Evolutionary conservation across 2,329 filamentous ascomycete genomes (phyloP).

Genomic region (Neonectria magnoliae): DNA sequence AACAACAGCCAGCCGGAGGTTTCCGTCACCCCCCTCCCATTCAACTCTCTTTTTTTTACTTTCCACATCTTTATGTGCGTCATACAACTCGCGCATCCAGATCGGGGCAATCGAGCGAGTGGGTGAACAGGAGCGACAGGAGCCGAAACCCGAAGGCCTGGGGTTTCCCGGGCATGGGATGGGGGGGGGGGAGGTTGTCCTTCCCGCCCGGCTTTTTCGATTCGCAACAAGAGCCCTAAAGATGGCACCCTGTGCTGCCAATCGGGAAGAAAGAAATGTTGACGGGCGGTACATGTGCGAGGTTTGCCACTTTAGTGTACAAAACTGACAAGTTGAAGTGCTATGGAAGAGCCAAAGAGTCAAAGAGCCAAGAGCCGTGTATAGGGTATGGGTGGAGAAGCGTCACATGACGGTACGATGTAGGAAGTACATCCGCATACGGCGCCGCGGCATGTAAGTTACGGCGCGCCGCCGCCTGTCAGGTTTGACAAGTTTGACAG

Average conservation of each 20-base stretch:
- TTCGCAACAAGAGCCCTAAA: conserved; percentile 1
- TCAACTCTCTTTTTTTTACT: background rate
- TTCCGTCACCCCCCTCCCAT: conserved; percentile 6
- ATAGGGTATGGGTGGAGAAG: background rate
- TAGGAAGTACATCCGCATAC: background rate
- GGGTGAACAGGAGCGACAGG: background rate
- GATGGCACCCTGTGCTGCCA: background rate
- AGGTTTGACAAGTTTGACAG: conserved; percentile 31
- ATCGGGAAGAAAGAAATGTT: background rate
- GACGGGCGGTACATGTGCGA: background rate
- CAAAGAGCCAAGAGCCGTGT: background rate
- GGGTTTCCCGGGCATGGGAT: conserved; percentile 3
- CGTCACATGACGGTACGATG: background rate
- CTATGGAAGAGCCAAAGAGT: background rate
- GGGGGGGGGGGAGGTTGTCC: background rate
- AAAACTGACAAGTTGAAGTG: background rate
- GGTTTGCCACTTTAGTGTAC: conserved; percentile 1
- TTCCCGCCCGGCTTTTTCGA: background rate
- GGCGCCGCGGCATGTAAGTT: background rate
- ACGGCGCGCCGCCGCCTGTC: conserved; percentile 18
- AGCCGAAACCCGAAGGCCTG: conserved; percentile 6
- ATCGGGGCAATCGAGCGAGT: conserved; percentile 22
- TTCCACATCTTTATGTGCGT: conserved; percentile 1
- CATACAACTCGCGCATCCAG: conserved; percentile 18
- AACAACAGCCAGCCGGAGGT: conserved; percentile 1